Conservation (phyloP, 768 basidiomycete genomes). For the Suillus decipiens region DNA sequence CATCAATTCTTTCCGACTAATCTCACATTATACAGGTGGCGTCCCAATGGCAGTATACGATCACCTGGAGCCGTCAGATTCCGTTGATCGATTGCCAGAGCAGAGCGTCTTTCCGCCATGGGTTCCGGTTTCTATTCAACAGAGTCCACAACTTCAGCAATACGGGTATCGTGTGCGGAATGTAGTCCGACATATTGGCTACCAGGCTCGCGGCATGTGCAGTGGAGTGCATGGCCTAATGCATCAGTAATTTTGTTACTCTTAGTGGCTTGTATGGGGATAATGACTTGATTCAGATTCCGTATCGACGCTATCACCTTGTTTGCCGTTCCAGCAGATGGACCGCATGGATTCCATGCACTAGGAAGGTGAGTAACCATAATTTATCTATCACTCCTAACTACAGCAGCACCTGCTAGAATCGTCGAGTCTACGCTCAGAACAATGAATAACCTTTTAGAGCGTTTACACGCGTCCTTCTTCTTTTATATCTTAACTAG, state of each 20-base stretch:
- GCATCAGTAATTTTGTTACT: constrained; percentile 59
- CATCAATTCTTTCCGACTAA: constrained; percentile 75
- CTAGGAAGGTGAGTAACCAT: constrained; percentile 70
- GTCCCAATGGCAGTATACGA: constrained; percentile 85
- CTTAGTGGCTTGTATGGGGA: not conserved
- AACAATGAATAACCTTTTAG: constrained; percentile 91
- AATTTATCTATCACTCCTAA: not conserved
- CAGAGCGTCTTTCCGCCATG: constrained; percentile 41
- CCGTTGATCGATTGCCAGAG: constrained; percentile 30
- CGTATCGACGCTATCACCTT: constrained; percentile 94
- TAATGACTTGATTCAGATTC: constrained; percentile 51
- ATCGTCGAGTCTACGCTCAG: constrained; percentile 86
- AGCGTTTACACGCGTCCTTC: constrained; percentile 95
- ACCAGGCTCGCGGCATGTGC: constrained; percentile 76
- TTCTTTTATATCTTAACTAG: constrained; percentile 82
- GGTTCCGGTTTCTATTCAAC: constrained; percentile 47
- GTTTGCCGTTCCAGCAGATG: constrained; percentile 82
- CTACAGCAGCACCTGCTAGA: constrained; percentile 38
- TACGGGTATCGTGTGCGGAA: constrained; percentile 66
- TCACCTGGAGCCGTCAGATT: constrained; percentile 55
- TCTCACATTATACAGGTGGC: constrained; percentile 71
- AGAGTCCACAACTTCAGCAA: constrained; percentile 45
- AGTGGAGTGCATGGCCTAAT: constrained; percentile 91
- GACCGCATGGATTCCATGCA: constrained; percentile 95
- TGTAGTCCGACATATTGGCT: constrained; percentile 66